Conservation (phyloP, 495 filamentous ascomycete genomes). For the Cercophora scortea region DNA sequence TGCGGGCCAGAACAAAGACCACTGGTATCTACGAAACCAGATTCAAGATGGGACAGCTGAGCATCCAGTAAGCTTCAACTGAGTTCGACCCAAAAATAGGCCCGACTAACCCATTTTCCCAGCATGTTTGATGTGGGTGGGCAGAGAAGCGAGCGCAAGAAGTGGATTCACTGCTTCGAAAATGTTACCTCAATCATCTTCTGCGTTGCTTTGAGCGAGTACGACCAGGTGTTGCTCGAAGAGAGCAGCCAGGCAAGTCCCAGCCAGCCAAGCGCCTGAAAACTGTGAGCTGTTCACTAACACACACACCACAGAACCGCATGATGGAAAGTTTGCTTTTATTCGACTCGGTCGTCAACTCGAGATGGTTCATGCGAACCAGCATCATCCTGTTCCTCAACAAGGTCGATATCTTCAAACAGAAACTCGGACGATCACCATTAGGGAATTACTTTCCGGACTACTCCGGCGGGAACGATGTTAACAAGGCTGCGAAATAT, state of each 20-base stretch:
- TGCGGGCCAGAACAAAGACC: conserved; percentile 95
- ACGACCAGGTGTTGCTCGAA: conserved; percentile 93
- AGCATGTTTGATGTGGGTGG: conserved; percentile 99
- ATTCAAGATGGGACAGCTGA: conserved; percentile 95
- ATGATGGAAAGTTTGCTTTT: conserved; percentile 98
- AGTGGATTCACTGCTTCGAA: conserved; percentile 99
- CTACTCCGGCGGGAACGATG: conserved; percentile 94
- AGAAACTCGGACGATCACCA: conserved; percentile 83
- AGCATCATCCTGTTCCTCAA: conserved; percentile 98
- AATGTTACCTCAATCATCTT: conserved; percentile 99
- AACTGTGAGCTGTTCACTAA: conserved; percentile 10
- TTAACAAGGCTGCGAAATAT: conserved; percentile 96
- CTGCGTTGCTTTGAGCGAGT: conserved; percentile 96
- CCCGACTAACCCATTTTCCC: conserved; percentile 12
- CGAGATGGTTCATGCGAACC: conserved; percentile 96
- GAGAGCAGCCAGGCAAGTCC: conserved; percentile 83
- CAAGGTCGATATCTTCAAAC: conserved; percentile 96
- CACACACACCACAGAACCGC: conserved; percentile 58
- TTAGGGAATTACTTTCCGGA: conserved; percentile 94
- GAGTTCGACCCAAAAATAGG: conserved; percentile 4
- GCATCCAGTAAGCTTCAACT: conserved; percentile 76
- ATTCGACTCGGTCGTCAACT: conserved; percentile 99
- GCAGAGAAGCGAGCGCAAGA: conserved; percentile 94
- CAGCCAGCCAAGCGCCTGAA: background rate
- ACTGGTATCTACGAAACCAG: conserved; percentile 98